A percentile compares a stretch with the other conserved stretches of the same genome.
Evolutionary conservation across 1,139 yeast species (phyloP).

Genomic region (Martiniozyma asiatica): DNA sequence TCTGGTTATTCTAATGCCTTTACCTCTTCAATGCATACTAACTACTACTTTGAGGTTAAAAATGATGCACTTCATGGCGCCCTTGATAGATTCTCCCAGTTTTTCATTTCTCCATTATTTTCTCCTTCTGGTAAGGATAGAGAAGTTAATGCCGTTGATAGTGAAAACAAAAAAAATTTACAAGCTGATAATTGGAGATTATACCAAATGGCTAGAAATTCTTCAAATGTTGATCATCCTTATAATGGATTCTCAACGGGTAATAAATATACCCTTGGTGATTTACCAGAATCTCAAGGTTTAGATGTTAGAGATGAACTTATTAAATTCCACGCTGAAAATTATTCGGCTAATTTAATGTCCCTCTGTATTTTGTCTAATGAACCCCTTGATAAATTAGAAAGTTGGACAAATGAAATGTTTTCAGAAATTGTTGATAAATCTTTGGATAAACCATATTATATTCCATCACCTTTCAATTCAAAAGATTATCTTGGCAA

Average conservation of each 20-base stretch:
- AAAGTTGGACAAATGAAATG: constrained; percentile 57
- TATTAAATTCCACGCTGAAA: constrained; percentile 46
- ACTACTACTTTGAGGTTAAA: constrained; percentile 78
- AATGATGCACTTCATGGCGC: constrained; percentile 75
- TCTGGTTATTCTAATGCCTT: constrained; percentile 58
- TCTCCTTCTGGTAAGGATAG: constrained; percentile 74
- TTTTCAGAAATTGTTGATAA: constrained; percentile 55
- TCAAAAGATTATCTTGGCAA: constrained; percentile 33
- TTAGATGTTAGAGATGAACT: constrained; percentile 55
- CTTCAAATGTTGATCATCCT: constrained; percentile 64
- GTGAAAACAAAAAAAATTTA: constrained; percentile 87
- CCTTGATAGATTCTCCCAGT: constrained; percentile 83
- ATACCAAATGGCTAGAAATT: constrained; percentile 68
- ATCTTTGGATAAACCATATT: constrained; percentile 38
- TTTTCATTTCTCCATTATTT: constrained; percentile 79
- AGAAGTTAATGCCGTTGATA: constrained; percentile 89
- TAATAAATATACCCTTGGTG: constrained; percentile 48
- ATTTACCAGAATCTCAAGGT: constrained; percentile 36
- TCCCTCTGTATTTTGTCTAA: constrained; percentile 75
- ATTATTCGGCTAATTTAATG: constrained; percentile 73
- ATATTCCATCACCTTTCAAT: constrained; percentile 30
- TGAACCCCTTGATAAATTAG: constrained; percentile 60
- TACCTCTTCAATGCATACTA: constrained; percentile 82
- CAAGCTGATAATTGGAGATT: constrained; percentile 87
- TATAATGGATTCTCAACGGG: constrained; percentile 71